Base-by-base conservation (phyloP, 1,139 yeast genomes). In the Zygosaccharomyces pseudobailii region DNA sequence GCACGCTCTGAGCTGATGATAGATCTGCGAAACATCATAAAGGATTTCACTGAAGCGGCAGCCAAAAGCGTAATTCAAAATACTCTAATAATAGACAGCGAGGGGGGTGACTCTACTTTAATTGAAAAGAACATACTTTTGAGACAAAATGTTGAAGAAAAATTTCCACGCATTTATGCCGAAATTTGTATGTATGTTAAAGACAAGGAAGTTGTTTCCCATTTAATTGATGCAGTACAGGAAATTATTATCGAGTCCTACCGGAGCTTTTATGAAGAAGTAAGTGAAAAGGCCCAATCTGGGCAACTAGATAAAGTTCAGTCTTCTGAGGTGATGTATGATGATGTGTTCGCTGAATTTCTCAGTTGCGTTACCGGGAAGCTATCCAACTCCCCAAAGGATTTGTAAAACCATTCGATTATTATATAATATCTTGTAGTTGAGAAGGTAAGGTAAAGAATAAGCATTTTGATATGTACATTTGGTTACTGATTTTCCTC, bases 1-100 rank as follows among this genome's bases (percentile, higher is more conserved):
- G 95, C 96, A 21, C 80, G 87, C 55, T 74, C 69, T 20, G 97
- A 89, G 63, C 72, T 89, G 33, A 87, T 85, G 55, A 72, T 80
- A 19, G 90, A 85, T 55, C 72, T 90, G 53, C 76, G 90, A 54
- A 80, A 79, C 53, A 73, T 83, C 2, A 87, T 88, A 20, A 84
- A 82, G 52, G 80, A 76, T 23, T 81, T 87, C 51, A 76, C 81
- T 0, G 73, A 71, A 42, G 65, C 66, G 13, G 69, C 74, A 3
- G 70, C 73, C 3, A 58, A 59, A 30, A 65, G 70, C 17, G 65
- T 74, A 5, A 57, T 70, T 9, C 54, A 53, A 5, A 61, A 60
- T 6, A 50, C 55, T 13, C 54, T 68, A 9, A 50, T 56, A 7
- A 22, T 47, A 3, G 33, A 23, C n/a, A 31, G 38, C 19, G 31